phyloP scores from a whole-genome alignment of 495 filamentous ascomycete species.

The Terfezia boudieri region DNA sequence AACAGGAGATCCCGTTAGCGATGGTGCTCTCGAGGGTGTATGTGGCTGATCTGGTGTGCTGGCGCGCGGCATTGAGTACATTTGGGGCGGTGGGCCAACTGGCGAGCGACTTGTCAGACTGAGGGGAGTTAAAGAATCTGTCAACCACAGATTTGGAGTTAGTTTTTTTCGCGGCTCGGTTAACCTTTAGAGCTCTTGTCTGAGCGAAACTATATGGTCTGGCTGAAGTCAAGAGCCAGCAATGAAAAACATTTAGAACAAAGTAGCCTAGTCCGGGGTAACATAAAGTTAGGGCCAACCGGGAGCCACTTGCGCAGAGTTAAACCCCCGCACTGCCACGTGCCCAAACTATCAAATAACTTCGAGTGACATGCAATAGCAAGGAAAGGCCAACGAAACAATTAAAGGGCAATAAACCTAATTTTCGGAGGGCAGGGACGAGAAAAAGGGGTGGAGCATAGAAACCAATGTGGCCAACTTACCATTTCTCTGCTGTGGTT shows the following conservation, averaged over 20 bases:
- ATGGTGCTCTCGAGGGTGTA: background rate
- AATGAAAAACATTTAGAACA: too few relatives aligned
- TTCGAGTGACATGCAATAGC: too few relatives aligned
- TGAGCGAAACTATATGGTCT: too few relatives aligned
- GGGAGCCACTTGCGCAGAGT: too few relatives aligned
- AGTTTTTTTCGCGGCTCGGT: background rate
- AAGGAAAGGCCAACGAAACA: too few relatives aligned
- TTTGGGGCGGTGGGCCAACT: background rate
- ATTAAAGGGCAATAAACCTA: too few relatives aligned
- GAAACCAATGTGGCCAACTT: background rate
- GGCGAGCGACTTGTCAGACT: background rate
- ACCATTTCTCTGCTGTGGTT: background rate
- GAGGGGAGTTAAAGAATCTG: background rate
- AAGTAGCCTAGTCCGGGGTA: too few relatives aligned
- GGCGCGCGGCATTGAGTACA: background rate
- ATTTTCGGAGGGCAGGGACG: background rate
- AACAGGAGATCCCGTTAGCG: background rate
- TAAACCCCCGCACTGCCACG: too few relatives aligned
- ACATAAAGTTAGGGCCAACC: too few relatives aligned
- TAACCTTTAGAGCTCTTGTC: background rate
- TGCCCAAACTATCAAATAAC: too few relatives aligned
- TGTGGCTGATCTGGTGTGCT: background rate
- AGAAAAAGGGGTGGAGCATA: background rate
- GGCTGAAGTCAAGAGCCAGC: too few relatives aligned
- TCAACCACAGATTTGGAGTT: background rate